Evolutionary conservation across 208 protist genomes (phyloP).

Genomic region (Zelonia costaricensis): DNA sequence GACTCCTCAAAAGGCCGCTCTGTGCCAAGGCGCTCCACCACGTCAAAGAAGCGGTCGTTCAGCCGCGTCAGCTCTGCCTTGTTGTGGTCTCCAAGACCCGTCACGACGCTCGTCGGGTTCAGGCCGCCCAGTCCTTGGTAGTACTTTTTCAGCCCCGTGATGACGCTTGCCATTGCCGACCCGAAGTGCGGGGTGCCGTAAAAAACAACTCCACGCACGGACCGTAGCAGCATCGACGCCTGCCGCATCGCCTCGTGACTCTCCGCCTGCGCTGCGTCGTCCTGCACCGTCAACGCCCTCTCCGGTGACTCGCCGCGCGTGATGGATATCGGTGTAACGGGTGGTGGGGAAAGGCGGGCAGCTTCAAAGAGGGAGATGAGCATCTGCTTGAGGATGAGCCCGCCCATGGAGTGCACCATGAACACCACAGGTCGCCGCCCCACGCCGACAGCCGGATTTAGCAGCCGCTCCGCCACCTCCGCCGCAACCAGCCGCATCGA

Average conservation of each 20-base stretch:
- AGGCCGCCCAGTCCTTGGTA: conserved; percentile 59
- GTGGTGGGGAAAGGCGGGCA: conserved; percentile 9
- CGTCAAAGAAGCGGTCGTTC: conserved; percentile 57
- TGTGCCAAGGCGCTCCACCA: conserved; percentile 35
- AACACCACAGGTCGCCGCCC: conserved; percentile 62
- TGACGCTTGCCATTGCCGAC: conserved; percentile 54
- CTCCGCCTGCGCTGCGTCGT: neutral
- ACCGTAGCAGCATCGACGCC: conserved; percentile 31
- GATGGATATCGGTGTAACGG: neutral
- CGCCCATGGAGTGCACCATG: conserved; percentile 68
- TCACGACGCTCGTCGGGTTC: conserved; percentile 52
- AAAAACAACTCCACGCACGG: conserved; percentile 64
- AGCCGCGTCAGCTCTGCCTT: conserved; percentile 33
- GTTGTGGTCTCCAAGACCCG: conserved; percentile 67
- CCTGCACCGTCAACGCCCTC: neutral
- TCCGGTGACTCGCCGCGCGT: neutral
- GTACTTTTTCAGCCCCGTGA: conserved; percentile 53
- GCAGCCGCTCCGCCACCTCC: conserved; percentile 46
- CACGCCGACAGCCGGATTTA: conserved; percentile 36
- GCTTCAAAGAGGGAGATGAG: conserved; percentile 40
- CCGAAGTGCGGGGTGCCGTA: conserved; percentile 80
- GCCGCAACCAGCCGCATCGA: conserved; percentile 47
- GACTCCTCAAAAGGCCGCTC: conserved; percentile 7
- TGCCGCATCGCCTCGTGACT: conserved; percentile 7
- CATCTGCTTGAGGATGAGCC: conserved; percentile 68